Conservation (phyloP, 768 basidiomycete genomes). For the Leccinum rimulosum region DNA sequence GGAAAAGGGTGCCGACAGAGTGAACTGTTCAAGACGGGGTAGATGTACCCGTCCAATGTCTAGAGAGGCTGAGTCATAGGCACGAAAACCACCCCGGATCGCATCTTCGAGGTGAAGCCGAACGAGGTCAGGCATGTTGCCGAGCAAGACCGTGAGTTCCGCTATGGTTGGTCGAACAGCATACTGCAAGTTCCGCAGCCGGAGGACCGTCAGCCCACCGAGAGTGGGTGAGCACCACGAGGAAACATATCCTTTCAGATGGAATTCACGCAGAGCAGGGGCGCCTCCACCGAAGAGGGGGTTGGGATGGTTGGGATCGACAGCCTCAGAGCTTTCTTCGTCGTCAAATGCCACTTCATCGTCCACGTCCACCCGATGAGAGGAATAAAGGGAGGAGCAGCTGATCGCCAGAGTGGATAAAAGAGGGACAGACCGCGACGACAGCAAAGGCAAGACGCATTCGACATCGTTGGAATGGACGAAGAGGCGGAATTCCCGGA, state of each 20-base stretch:
- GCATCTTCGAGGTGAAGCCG: not conserved
- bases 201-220: slow-evolving; percentile 1
- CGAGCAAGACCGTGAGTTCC: not conserved
- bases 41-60: not conserved
- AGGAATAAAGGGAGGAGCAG: not conserved
- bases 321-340: not conserved
- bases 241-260: not conserved
- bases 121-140: not conserved
- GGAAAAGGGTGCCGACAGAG: not conserved
- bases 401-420: not conserved
- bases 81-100: not conserved
- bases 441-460: not conserved
- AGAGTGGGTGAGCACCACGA: not conserved
- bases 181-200: not conserved
- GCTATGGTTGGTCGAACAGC: not conserved
- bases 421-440: not conserved
- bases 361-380: not conserved
- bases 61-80: not conserved
- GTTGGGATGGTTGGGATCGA: not conserved
- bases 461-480: not conserved
- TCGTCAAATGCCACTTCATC: not conserved
- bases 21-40: not conserved
- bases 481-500: not conserved
- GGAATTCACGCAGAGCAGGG: not conserved
- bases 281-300: not conserved